A percentile compares a stretch with the other conserved stretches of the same genome.
Evolutionary conservation across 164 flowering plant genomes (phyloP).

Genomic region (Tetrastigma voinierianum): DNA sequence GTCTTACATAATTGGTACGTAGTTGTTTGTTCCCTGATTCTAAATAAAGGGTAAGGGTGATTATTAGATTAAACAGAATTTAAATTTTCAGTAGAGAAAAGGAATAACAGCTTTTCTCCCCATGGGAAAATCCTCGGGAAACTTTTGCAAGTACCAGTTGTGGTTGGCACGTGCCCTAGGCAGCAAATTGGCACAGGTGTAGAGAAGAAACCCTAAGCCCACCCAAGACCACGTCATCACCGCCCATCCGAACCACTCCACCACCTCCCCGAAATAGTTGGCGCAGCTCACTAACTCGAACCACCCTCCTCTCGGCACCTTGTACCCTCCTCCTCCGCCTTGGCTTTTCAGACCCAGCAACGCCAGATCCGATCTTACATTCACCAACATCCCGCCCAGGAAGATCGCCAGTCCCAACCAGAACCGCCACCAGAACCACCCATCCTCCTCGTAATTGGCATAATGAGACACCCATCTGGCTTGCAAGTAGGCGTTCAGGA

Average conservation of each 20-base stretch:
- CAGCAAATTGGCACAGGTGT: conserved; percentile 81
- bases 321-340: conserved; percentile 69
- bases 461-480: conserved; percentile 73
- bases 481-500: conserved; percentile 70
- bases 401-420: conserved; percentile 51
- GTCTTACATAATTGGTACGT: no score
- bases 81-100: conserved; percentile 46
- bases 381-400: conserved; percentile 56
- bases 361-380: conserved; percentile 61
- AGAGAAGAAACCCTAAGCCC: conserved; percentile 72
- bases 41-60: no score
- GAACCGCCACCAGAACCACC: conserved; percentile 63
- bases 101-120: conserved; percentile 80
- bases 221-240: conserved; percentile 83
- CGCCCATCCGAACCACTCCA: conserved; percentile 96
- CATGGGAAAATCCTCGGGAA: conserved; percentile 80
- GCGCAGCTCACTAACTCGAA: conserved; percentile 88
- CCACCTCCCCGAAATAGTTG: conserved; percentile 81
- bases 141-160: conserved; percentile 80
- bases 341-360: conserved; percentile 54
- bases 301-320: conserved; percentile 73
- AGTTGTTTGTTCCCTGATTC: no score
- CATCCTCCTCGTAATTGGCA: conserved; percentile 33
- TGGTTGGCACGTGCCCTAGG: conserved; percentile 75
- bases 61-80: neutral